Conservation (phyloP, 192 early-diverging fungal genomes). For the Coemansia sp. region DNA sequence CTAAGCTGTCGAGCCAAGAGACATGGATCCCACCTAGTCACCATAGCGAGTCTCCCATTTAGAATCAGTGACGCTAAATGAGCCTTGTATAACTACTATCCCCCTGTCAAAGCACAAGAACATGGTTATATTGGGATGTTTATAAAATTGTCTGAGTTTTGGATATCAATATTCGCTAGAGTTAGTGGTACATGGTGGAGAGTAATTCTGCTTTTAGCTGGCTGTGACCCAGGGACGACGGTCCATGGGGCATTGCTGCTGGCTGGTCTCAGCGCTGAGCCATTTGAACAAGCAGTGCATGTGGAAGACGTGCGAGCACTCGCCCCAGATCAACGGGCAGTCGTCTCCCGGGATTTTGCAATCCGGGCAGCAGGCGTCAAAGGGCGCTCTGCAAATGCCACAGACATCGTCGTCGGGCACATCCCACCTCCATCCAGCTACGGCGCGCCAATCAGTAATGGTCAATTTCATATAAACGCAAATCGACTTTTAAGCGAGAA, state of each 20-base stretch:
- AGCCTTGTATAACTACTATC: too few relatives aligned
- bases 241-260: conserved; percentile 87
- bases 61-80: too few relatives aligned
- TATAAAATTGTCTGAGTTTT: too few relatives aligned
- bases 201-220: conserved; percentile 14
- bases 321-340: conserved; percentile 84
- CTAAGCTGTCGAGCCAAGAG: too few relatives aligned
- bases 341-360: conserved; percentile 88
- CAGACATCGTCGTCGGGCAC: conserved; percentile 81
- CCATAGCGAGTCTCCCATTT: not conserved
- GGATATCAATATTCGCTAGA: too few relatives aligned
- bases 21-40: too few relatives aligned
- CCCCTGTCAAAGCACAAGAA: too few relatives aligned
- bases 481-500: too few relatives aligned
- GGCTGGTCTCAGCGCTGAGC: conserved; percentile 67
- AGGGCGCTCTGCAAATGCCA: conserved; percentile 84
- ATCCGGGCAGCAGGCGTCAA: conserved; percentile 80
- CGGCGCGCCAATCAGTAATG: conserved; percentile 65
- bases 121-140: too few relatives aligned
- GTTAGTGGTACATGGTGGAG: not conserved
- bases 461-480: conserved; percentile 33
- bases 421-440: conserved; percentile 89
- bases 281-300: conserved; percentile 90
- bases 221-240: conserved; percentile 68
- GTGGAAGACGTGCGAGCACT: conserved; percentile 91